A percentile compares a stretch with the other conserved stretches of the same genome.
These are phyloP conservation scores for Dalechampia spathulata DNA, from an alignment of 441 rosid genomes.

Conservation along the genomic window DNA sequence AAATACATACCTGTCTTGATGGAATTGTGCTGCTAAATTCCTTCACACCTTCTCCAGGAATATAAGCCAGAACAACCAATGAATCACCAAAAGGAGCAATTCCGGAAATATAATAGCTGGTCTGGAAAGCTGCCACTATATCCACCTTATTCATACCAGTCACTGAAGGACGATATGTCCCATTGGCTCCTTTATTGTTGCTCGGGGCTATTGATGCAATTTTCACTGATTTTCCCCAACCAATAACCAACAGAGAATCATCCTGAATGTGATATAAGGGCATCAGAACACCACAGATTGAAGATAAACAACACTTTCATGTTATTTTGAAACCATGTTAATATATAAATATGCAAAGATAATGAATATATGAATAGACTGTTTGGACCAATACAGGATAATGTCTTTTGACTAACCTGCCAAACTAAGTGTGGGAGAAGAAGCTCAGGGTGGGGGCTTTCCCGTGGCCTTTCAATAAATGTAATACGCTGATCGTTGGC, in stretches of 20 bases:
- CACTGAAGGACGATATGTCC: slow-evolving; percentile 46
- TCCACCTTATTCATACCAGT: slow-evolving; percentile 83
- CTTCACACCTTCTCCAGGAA: slow-evolving; percentile 73
- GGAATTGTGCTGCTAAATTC: slow-evolving; percentile 64
- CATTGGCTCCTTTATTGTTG: slow-evolving; percentile 54
- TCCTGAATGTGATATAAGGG: slow-evolving; percentile 42
- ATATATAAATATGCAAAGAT: not conserved
- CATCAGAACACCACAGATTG: slow-evolving; percentile 8
- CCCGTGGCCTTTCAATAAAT: slow-evolving; percentile 86
- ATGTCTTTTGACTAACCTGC: slow-evolving; percentile 59
- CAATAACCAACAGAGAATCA: slow-evolving; percentile 87
- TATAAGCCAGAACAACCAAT: slow-evolving; percentile 95
- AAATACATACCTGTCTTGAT: slow-evolving; percentile 75
- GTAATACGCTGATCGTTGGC: slow-evolving; percentile 87
- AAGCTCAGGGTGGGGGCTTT: slow-evolving; percentile 90
- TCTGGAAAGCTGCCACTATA: slow-evolving; percentile 95
- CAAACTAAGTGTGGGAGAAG: slow-evolving; percentile 95
- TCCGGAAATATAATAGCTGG: slow-evolving; percentile 98
- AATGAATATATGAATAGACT: slow-evolving; percentile 1
- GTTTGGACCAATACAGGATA: not conserved
- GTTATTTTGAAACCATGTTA: not conserved
- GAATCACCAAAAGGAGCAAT: slow-evolving; percentile 99
- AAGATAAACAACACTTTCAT: not conserved
- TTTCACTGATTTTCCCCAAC: slow-evolving; percentile 92
- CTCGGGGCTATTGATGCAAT: slow-evolving; percentile 78